phyloP scores from a whole-genome alignment of 2,329 filamentous ascomycete species.

The Verticillium nubilum region DNA sequence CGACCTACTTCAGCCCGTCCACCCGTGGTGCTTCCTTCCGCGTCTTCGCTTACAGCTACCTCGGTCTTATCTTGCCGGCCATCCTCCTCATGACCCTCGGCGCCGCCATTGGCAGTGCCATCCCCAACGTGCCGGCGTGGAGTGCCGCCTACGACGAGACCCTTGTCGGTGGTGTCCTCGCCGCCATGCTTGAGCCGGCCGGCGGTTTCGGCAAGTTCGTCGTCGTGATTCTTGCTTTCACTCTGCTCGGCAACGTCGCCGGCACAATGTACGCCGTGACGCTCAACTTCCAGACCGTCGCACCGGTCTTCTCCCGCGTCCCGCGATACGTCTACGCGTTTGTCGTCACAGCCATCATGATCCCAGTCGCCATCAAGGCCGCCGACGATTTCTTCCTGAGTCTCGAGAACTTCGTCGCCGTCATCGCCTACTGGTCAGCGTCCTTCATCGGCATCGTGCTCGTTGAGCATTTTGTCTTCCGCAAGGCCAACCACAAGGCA shows the following conservation, averaged over 20 bases:
- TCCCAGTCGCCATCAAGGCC: conserved; percentile 51
- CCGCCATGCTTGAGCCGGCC: conserved; percentile 51
- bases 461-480: conserved; percentile 43
- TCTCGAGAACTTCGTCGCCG: conserved; percentile 49
- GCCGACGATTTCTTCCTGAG: conserved; percentile 52
- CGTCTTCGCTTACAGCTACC: conserved; percentile 51
- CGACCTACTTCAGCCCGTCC: conserved; percentile 54
- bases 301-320: conserved; percentile 49
- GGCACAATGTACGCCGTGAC: conserved; percentile 58
- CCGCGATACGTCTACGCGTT: conserved; percentile 54
- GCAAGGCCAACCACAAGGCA: conserved; percentile 33
- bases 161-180: conserved; percentile 52
- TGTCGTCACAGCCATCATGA: conserved; percentile 52
- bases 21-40: conserved; percentile 38
- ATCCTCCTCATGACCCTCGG: conserved; percentile 57
- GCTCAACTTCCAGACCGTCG: conserved; percentile 58
- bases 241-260: conserved; percentile 53
- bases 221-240: conserved; percentile 51
- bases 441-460: conserved; percentile 46
- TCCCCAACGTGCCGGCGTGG: conserved; percentile 49
- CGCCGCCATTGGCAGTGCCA: conserved; percentile 57
- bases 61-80: conserved; percentile 49
- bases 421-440: conserved; percentile 55
- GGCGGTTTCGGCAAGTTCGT: conserved; percentile 59
- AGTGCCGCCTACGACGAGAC: conserved; percentile 45